A percentile compares a stretch with the other conserved stretches of the same genome.
Evolutionary conservation across 208 protist species (phyloP).

Genomic region (Strigomonas culicis): DNA sequence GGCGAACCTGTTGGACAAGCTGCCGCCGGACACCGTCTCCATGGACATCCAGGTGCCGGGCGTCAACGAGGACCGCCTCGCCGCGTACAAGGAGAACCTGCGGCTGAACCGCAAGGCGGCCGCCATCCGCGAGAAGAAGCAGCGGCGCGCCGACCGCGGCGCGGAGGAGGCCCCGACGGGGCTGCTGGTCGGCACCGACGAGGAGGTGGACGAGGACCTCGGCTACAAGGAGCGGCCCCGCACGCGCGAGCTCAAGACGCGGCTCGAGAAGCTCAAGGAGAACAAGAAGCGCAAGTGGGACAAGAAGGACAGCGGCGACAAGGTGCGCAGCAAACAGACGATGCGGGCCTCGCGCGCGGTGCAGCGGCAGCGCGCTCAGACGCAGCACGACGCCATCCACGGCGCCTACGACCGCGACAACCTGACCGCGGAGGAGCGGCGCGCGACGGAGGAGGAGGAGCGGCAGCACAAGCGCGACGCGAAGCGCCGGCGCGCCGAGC

Average conservation of each 20-base stretch:
- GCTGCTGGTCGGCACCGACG: slow-evolving; percentile 39
- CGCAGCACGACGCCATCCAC: slow-evolving; percentile 30
- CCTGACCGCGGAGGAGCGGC: slow-evolving; percentile 38
- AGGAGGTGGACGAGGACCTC: slow-evolving; percentile 84
- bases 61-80: slow-evolving; percentile 75
- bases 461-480: slow-evolving; percentile 17
- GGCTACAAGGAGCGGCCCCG: slow-evolving; percentile 75
- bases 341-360: slow-evolving; percentile 72
- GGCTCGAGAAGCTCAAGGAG: slow-evolving; percentile 64
- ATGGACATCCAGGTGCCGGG: slow-evolving; percentile 85
- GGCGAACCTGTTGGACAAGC: slow-evolving; percentile 86
- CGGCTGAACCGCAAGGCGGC: slow-evolving; percentile 71
- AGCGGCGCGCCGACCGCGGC: slow-evolving; percentile 48
- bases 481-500: slow-evolving; percentile 34
- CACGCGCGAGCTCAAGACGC: slow-evolving; percentile 67
- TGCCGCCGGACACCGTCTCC: slow-evolving; percentile 91
- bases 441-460: slow-evolving; percentile 22
- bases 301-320: slow-evolving; percentile 86
- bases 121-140: slow-evolving; percentile 85
- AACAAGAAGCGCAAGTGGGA: slow-evolving; percentile 87
- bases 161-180: slow-evolving; percentile 39
- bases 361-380: slow-evolving; percentile 48
- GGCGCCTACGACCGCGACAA: slow-evolving; percentile 53
- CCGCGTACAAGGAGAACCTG: slow-evolving; percentile 82
- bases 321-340: slow-evolving; percentile 85